Evolutionary conservation across 2,329 filamentous ascomycete genomes (phyloP).

Genomic region (Colletotrichum plurivorum): DNA sequence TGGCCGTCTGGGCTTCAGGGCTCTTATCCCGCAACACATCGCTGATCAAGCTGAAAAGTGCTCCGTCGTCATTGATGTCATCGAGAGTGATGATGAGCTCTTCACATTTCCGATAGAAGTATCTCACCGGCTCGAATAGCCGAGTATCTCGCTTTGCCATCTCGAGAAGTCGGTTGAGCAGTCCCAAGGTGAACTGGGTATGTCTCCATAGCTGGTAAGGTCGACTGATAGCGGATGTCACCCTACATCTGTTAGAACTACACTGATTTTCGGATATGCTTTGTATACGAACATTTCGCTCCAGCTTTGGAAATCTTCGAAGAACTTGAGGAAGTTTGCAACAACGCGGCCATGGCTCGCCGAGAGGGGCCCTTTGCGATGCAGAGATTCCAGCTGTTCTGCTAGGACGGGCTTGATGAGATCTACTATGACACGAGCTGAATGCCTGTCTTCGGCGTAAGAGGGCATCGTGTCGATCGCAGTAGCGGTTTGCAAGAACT

Average conservation of each 20-base stretch:
- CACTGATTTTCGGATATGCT: too few relatives aligned
- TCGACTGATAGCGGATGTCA: not conserved
- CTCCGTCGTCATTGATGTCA: not conserved
- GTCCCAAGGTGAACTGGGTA: conserved; percentile 19
- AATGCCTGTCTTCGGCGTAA: not conserved
- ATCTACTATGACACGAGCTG: not conserved
- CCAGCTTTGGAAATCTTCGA: conserved; percentile 18
- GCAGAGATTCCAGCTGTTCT: not conserved
- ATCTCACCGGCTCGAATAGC: conserved; percentile 17
- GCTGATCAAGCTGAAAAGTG: conserved; percentile 15
- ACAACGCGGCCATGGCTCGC: conserved; percentile 32
- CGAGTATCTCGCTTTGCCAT: conserved; percentile 4
- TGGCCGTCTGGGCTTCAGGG: conserved; percentile 27
- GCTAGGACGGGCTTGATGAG: conserved; percentile 7
- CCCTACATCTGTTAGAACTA: conserved; percentile 11
- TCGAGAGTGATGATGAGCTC: not conserved
- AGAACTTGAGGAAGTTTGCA: conserved; percentile 24
- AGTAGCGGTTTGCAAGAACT: conserved; percentile 20
- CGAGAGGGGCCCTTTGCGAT: conserved; percentile 4
- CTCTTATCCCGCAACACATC: conserved; percentile 6
- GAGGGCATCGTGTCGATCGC: conserved; percentile 21
- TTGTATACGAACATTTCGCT: conserved; percentile 5
- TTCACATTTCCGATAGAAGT: conserved; percentile 14
- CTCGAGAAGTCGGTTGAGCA: conserved; percentile 33
- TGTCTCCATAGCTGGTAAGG: conserved; percentile 3